Base-by-base conservation (phyloP, 768 basidiomycete genomes). In the Gymnopilus dilepis region DNA sequence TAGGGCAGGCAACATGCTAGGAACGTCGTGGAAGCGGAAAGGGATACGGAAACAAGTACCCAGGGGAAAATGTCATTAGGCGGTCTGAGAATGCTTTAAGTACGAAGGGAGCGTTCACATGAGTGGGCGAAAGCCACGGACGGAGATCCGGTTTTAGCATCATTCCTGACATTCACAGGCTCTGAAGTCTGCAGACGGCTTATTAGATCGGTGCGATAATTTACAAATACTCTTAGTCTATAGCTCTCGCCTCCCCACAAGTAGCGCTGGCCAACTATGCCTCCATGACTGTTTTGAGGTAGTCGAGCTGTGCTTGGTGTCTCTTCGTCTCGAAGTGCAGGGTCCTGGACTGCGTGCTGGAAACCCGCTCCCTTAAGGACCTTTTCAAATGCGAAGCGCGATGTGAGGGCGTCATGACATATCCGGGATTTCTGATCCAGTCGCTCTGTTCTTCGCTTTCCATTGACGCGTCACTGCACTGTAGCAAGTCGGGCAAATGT, bases 401-500 rank as follows among this genome's bases (percentile, higher is more conserved):
- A 17, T 17, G 19, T 52, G 21, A 40, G 26, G 48, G 17, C 38
- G 57, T 70, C 67, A 82, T 65, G 75, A 78, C 59, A 80, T 56
- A 61, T 81, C 80, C 22, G 80, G 76, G 19, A 80, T 76, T 4
- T 69, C 74, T 42, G 28, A 40, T 22, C 50, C 52, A 22, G 37
- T 61, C 63, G 66, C 67, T 63, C 56, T 72, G 60, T 78, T 78
- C 62, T 77, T 76, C 22, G 76, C 68, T 68, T 92, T 91, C 85
- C 85, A 92, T 69, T 79, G 79, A 59, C 89, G 78, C 61, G 77
- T 87, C 52, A 95, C 78, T 61, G 84, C 83, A 15, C 84, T 86
- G 69, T 91, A 96, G 73, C 96, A 98, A 33, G 79, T 80, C 58
- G 86, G 84, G 76, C 96, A 99, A 13, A 95, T 77, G 72, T 96